Percentiles rank a stretch among this genome's conserved stretches.
Evolutionary conservation across 129 eudicot species (phyloP).

Genomic region (Flaveria brownii): DNA sequence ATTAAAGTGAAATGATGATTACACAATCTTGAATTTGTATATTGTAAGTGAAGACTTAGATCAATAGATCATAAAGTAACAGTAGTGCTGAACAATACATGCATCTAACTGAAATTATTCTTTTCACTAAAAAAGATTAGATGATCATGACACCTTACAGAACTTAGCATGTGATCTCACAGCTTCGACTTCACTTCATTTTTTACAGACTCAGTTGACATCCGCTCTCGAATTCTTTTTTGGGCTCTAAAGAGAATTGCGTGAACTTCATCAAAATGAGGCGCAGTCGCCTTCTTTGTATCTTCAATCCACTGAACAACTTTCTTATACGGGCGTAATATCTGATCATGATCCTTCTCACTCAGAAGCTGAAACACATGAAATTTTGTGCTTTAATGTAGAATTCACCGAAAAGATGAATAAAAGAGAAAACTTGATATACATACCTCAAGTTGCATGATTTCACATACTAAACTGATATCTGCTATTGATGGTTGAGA

Average conservation of each 20-base stretch:
- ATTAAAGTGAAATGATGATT: neutral
- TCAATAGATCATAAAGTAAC: neutral
- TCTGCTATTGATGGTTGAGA: slow-evolving; percentile 84
- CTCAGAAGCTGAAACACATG: slow-evolving; percentile 42
- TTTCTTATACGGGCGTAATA: slow-evolving; percentile 74
- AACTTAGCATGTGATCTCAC: slow-evolving; percentile 19
- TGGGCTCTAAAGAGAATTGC: slow-evolving; percentile 39
- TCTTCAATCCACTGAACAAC: slow-evolving; percentile 77
- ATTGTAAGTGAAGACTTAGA: neutral
- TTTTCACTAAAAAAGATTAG: neutral
- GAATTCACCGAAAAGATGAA: neutral
- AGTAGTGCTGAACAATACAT: neutral
- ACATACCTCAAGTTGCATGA: slow-evolving; percentile 82
- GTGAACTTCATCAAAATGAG: slow-evolving; percentile 82
- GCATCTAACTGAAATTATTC: neutral
- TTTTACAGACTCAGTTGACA: slow-evolving; percentile 22
- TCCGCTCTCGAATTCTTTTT: slow-evolving; percentile 43
- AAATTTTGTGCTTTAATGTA: neutral
- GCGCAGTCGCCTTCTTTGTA: slow-evolving; percentile 58
- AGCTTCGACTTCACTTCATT: slow-evolving; percentile 39
- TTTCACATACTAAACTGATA: slow-evolving; percentile 80
- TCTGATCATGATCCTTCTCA: slow-evolving; percentile 49
- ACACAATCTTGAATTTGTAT: neutral
- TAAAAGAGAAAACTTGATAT: neutral
- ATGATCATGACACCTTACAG: slow-evolving; percentile 4